Conservation (phyloP, 1,284 basidiomycete species). For the Agaricales sp. region DNA sequence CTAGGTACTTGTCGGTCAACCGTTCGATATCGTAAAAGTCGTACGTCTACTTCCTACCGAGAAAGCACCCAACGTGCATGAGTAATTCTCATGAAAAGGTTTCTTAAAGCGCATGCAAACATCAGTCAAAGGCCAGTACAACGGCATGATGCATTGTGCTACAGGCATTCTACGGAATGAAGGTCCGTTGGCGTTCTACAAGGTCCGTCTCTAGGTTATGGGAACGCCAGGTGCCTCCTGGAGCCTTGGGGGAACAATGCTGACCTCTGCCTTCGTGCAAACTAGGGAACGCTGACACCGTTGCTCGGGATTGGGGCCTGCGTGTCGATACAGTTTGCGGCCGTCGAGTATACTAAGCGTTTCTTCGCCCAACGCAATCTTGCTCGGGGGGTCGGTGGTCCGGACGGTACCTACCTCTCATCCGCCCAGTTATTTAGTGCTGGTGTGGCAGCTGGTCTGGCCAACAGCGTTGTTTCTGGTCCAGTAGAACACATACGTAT, state of each 20-base stretch:
- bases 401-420: slow-evolving; percentile 46
- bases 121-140: slow-evolving; percentile 82
- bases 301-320: slow-evolving; percentile 91
- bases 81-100: slow-evolving; percentile 9
- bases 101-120: slow-evolving; percentile 80
- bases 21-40: slow-evolving; percentile 96
- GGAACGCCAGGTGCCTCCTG: slow-evolving; percentile 1
- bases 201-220: slow-evolving; percentile 51
- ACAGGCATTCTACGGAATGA: slow-evolving; percentile 83
- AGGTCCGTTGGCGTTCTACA: slow-evolving; percentile 93
- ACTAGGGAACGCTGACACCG: slow-evolving; percentile 85
- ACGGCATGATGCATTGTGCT: slow-evolving; percentile 84
- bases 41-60: slow-evolving; percentile 34
- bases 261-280: slow-evolving; percentile 6
- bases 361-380: slow-evolving; percentile 58
- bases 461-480: slow-evolving; percentile 88
- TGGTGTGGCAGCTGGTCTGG: slow-evolving; percentile 80
- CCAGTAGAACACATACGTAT: slow-evolving; percentile 98
- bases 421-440: slow-evolving; percentile 65
- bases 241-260: slow-evolving; percentile 6
- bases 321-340: slow-evolving; percentile 96
- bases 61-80: slow-evolving; percentile 5
- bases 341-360: slow-evolving; percentile 86
- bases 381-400: slow-evolving; percentile 43
- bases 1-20: slow-evolving; percentile 85